These are phyloP conservation scores for Aspergillus niger DNA, from an alignment of 2,329 filamentous ascomycete genomes.

Conservation along the genomic window DNA sequence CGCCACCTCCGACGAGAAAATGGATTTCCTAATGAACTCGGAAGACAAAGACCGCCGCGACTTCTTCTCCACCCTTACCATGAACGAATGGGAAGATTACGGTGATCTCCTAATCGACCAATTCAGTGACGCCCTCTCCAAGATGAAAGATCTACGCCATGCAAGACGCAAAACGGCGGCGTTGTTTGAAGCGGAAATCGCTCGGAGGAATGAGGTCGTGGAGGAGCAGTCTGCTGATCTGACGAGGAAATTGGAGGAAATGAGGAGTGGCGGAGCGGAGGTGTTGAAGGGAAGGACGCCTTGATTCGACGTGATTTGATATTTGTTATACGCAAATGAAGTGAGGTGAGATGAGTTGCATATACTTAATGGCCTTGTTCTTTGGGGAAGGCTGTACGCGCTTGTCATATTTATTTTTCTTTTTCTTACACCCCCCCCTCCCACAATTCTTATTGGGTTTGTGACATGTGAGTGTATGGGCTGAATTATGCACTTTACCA, in stretches of 20 bases:
- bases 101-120: slow-evolving; percentile 62
- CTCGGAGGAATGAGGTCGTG: slow-evolving; percentile 54
- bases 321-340: neutral
- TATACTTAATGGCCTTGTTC: too few species aligned
- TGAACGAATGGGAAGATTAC: slow-evolving; percentile 63
- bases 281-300: slow-evolving; percentile 50
- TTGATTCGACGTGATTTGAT: slow-evolving; percentile 15
- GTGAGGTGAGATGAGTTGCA: neutral
- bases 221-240: slow-evolving; percentile 52
- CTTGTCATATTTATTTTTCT: too few species aligned
- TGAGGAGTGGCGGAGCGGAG: slow-evolving; percentile 57
- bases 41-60: slow-evolving; percentile 44
- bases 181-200: slow-evolving; percentile 58
- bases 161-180: slow-evolving; percentile 56
- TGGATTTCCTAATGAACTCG: slow-evolving; percentile 40
- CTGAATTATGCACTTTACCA: too few species aligned
- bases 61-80: slow-evolving; percentile 56
- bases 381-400: too few species aligned
- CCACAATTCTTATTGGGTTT: too few species aligned
- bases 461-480: too few species aligned
- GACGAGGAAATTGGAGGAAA: slow-evolving; percentile 52
- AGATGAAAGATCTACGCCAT: slow-evolving; percentile 55
- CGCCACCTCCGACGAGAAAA: slow-evolving; percentile 35
- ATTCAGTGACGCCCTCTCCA: slow-evolving; percentile 54
- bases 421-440: too few species aligned